Base-by-base conservation (phyloP, 345 rosid genomes). In the Salix dunnii region DNA sequence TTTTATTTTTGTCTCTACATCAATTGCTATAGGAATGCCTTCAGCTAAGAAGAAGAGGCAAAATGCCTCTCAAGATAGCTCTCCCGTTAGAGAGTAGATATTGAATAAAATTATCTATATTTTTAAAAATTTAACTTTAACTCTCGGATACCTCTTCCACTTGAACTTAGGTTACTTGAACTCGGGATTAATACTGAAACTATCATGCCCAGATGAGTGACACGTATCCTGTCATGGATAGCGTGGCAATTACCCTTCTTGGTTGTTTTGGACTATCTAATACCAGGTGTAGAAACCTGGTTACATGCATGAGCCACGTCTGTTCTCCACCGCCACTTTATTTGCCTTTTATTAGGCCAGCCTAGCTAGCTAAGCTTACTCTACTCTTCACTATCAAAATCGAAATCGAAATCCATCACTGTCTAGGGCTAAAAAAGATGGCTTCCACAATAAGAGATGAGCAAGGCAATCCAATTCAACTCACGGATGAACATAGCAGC, bases 391-490 rank as follows among this genome's bases (percentile, higher is more conserved):
- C 23, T 6, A 0, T 51, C 58, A 20, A 51, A 17, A 51, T 51
- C 60, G 12, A 20, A 18, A 51, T 51, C 60, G 25, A 53, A 21
- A 7, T 9, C 2, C 9, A 53, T 7, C 60, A 20, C n/a, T 51
- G 21, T 53, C 6, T 49, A 0, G 55, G 46, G 60, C n/a, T 20
- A 53, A n/a, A 53, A 35, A n/a, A 31, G 46, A 74, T 74, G 70
- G 70, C 77, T 27, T 89, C 96, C 1, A 83, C 87, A 46, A 12
- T 94, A 71, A 78, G 82, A 75, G 97, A 94, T 48, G 89, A 87
- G 58, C 13, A 73, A 16, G 96, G 92, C 3, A 91, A 90, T 67
- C 89, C 86, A 5, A 63, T 91, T 74, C 81, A 75, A 61, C 82
- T 89, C 4, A 89, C 89, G 0, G 95, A 89, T 42, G 80, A 83